phyloP scores from a whole-genome alignment of 371 early-diverging fungal genomes.

The Smittium culicis region DNA sequence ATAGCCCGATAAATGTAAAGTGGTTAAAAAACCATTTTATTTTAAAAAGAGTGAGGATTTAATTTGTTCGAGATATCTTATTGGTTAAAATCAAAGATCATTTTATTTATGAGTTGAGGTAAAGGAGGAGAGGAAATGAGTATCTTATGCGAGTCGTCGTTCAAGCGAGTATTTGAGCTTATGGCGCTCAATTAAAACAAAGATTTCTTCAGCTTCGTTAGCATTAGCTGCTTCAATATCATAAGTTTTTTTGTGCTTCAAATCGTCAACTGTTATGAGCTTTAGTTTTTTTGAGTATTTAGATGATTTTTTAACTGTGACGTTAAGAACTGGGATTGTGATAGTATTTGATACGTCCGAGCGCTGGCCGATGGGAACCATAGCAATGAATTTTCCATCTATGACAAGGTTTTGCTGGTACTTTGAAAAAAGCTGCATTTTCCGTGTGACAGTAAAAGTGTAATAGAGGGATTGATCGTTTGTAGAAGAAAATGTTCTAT shows the following conservation, averaged over 20 bases:
- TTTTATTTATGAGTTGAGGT: too few species aligned
- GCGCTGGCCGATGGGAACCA: conserved; percentile 73
- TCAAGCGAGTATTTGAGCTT: conserved; percentile 3
- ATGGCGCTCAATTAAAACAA: conserved; percentile 18
- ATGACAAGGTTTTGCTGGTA: conserved; percentile 78
- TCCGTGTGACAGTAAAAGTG: conserved; percentile 55
- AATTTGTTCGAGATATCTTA: too few species aligned
- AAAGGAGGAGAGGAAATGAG: too few species aligned
- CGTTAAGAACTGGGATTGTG: conserved; percentile 61
- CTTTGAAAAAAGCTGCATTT: conserved; percentile 67
- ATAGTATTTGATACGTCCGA: conserved; percentile 58
- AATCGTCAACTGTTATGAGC: conserved; percentile 45
- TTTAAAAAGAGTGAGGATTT: too few species aligned
- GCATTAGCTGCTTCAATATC: conserved; percentile 60
- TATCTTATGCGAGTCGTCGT: too few species aligned
- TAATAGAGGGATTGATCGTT: conserved; percentile 30
- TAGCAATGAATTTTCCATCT: conserved; percentile 83
- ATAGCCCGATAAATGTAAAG: too few species aligned
- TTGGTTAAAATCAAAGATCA: too few species aligned
- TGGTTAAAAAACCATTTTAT: too few species aligned
- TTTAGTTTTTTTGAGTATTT: conserved; percentile 62
- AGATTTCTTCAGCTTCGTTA: conserved; percentile 41
- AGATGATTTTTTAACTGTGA: conserved; percentile 64
- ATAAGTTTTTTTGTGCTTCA: conserved; percentile 52
- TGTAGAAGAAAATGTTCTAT: not conserved